phyloP scores from a whole-genome alignment of 2,329 filamentous ascomycete species.

The Epichloe amarillans region DNA sequence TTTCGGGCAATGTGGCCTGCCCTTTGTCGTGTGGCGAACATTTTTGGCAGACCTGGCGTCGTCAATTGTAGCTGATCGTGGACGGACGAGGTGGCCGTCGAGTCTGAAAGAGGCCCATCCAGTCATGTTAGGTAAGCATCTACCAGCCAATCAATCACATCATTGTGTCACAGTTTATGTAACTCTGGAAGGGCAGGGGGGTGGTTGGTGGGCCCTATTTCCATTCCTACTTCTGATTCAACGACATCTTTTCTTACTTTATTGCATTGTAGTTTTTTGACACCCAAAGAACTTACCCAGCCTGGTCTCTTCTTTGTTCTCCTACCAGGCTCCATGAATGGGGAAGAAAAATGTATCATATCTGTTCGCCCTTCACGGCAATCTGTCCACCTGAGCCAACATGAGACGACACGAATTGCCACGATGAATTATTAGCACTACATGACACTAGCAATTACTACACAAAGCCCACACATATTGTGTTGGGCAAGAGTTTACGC shows the following conservation, averaged over 20 bases:
- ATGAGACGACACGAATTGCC: neutral
- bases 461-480: neutral
- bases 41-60: conserved; percentile 18
- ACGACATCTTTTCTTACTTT: neutral
- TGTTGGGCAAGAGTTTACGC: neutral
- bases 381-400: neutral
- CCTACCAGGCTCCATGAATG: neutral
- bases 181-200: neutral
- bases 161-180: neutral
- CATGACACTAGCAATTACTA: neutral
- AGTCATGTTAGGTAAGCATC: conserved; percentile 14
- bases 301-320: neutral
- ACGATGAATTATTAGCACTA: neutral
- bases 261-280: neutral
- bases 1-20: conserved; percentile 24
- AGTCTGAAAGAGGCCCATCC: conserved; percentile 10
- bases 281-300: too few relatives aligned
- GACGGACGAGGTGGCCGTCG: conserved; percentile 6
- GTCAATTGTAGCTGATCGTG: conserved; percentile 20
- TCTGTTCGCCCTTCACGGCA: neutral
- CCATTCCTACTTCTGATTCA: too few relatives aligned
- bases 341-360: neutral
- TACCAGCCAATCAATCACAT: conserved; percentile 13
- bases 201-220: too few relatives aligned
- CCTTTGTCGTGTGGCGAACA: conserved; percentile 33